Evolutionary conservation across 2,329 filamentous ascomycete genomes (phyloP).

Genomic region (Aspergillus pseudoviridinutans): DNA sequence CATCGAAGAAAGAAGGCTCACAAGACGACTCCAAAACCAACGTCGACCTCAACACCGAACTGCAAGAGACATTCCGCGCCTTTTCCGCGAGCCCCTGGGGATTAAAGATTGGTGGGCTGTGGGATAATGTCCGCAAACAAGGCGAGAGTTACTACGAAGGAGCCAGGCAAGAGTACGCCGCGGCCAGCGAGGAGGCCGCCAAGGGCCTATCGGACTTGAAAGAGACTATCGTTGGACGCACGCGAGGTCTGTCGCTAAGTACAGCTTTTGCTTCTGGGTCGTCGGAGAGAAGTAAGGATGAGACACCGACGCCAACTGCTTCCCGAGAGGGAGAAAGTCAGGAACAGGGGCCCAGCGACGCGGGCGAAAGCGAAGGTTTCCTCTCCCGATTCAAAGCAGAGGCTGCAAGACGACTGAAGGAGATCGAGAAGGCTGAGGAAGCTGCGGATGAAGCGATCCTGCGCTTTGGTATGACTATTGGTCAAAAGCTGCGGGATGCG

Average conservation of each 20-base stretch:
- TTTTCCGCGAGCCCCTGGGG: slow-evolving; percentile 92
- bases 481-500: slow-evolving; percentile 85
- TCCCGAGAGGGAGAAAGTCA: slow-evolving; percentile 15
- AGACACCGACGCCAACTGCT: slow-evolving; percentile 26
- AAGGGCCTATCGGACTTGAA: slow-evolving; percentile 72
- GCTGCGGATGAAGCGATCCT: slow-evolving; percentile 92
- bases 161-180: slow-evolving; percentile 73
- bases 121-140: slow-evolving; percentile 91
- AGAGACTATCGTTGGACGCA: slow-evolving; percentile 66
- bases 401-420: slow-evolving; percentile 77
- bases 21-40: slow-evolving; percentile 40
- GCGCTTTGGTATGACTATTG: slow-evolving; percentile 83
- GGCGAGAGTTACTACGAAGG: slow-evolving; percentile 85
- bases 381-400: slow-evolving; percentile 72
- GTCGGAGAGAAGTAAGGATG: slow-evolving; percentile 25
- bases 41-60: slow-evolving; percentile 71
- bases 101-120: slow-evolving; percentile 77
- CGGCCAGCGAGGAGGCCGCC: slow-evolving; percentile 74
- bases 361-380: slow-evolving; percentile 54
- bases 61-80: slow-evolving; percentile 93
- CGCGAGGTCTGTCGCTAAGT: slow-evolving; percentile 67
- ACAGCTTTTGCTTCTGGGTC: slow-evolving; percentile 22
- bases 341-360: slow-evolving; percentile 24
- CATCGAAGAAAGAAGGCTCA: slow-evolving; percentile 44
- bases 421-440: slow-evolving; percentile 88